phyloP scores from a whole-genome alignment of 495 filamentous ascomycete genomes.

The Aspergillus avenaceus region DNA sequence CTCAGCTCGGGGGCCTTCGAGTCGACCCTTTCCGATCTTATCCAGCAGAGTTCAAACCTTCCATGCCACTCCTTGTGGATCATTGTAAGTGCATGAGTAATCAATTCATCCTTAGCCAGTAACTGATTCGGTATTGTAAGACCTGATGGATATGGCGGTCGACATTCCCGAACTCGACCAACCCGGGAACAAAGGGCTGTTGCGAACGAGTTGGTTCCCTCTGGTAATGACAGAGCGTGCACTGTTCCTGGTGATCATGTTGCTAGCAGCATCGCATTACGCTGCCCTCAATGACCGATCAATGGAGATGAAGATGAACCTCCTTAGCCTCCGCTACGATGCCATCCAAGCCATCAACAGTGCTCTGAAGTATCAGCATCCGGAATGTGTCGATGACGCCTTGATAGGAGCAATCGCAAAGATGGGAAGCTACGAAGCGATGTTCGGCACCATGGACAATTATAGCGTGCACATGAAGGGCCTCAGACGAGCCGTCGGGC shows the following conservation, averaged over 20 bases:
- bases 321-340: constrained; percentile 31
- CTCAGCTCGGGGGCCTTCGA: constrained; percentile 29
- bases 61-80: constrained; percentile 28
- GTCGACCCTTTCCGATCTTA: constrained; percentile 37
- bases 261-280: constrained; percentile 40
- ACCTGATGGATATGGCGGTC: constrained; percentile 39
- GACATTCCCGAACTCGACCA: constrained; percentile 45
- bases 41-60: constrained; percentile 23
- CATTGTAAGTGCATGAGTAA: constrained; percentile 28
- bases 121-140: constrained; percentile 15
- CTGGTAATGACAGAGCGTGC: constrained; percentile 38
- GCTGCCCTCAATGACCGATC: constrained; percentile 17
- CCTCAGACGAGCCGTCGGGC: constrained; percentile 22
- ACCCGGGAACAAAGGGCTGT: constrained; percentile 26
- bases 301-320: constrained; percentile 17
- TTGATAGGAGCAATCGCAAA: constrained; percentile 44
- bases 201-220: constrained; percentile 44
- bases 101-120: not conserved
- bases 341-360: constrained; percentile 32
- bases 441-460: constrained; percentile 31
- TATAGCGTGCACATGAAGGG: constrained; percentile 41
- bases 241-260: constrained; percentile 39
- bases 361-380: constrained; percentile 16
- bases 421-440: constrained; percentile 46
- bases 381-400: constrained; percentile 20